Conservation (phyloP, 2,329 filamentous ascomycete species). For the Stachybotrys elegans region DNA sequence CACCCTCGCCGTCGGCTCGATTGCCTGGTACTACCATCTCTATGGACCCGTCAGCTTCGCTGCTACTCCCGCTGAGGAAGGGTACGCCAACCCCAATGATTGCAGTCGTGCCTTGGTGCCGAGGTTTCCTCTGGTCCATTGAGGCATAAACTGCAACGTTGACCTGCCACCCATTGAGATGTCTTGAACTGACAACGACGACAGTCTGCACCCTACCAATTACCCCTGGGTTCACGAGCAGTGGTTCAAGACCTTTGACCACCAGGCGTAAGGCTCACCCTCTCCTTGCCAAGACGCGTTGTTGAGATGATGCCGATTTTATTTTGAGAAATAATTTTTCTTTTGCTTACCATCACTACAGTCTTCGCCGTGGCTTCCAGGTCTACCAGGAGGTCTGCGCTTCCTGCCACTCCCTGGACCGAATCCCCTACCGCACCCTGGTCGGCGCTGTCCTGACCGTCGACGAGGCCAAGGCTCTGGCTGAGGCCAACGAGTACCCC, state of each 20-base stretch:
- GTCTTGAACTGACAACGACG: slow-evolving; percentile 20
- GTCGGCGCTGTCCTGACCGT: slow-evolving; percentile 92
- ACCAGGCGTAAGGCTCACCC: slow-evolving; percentile 95
- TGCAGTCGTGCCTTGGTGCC: slow-evolving; percentile 7
- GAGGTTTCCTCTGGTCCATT: slow-evolving; percentile 11
- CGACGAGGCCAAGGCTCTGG: slow-evolving; percentile 94
- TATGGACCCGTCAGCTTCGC: slow-evolving; percentile 86
- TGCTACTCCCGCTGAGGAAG: slow-evolving; percentile 92
- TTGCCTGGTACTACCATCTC: slow-evolving; percentile 96
- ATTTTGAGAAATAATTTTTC: background rate
- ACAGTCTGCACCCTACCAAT: slow-evolving; percentile 80
- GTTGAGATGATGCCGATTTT: slow-evolving; percentile 14
- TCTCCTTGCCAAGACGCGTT: too few species aligned
- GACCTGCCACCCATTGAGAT: slow-evolving; percentile 10
- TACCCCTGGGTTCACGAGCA: slow-evolving; percentile 96
- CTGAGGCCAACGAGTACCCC: slow-evolving; percentile 98
- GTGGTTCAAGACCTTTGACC: slow-evolving; percentile 93
- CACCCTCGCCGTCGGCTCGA: slow-evolving; percentile 77
- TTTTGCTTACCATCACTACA: slow-evolving; percentile 28
- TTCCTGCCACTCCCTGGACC: slow-evolving; percentile 92
- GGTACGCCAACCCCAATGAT: slow-evolving; percentile 59
- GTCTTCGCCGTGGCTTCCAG: slow-evolving; percentile 97
- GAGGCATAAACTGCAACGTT: slow-evolving; percentile 28
- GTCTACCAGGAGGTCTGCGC: slow-evolving; percentile 98
- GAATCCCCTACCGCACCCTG: slow-evolving; percentile 87